These are phyloP conservation scores for Parathielavia appendiculata DNA, from an alignment of 495 filamentous ascomycete genomes.

Conservation along the genomic window DNA sequence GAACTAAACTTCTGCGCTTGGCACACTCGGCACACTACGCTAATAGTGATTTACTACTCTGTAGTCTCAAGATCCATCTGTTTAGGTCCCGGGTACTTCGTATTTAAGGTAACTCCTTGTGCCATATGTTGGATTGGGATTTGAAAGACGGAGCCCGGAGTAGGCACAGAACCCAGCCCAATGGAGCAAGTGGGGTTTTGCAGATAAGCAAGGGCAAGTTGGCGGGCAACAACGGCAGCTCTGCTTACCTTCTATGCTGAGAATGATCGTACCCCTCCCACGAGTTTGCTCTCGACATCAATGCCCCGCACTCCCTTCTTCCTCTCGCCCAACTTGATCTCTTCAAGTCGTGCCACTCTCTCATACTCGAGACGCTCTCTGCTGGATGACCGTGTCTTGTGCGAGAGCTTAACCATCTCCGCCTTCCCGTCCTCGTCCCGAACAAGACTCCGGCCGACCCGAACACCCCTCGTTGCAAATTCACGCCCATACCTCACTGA, in stretches of 20 bases:
- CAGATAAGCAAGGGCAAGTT: background rate
- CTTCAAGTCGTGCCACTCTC: conserved; percentile 6
- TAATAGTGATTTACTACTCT: too few relatives aligned
- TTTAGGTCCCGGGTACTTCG: too few relatives aligned
- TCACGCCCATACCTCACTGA: conserved; percentile 43
- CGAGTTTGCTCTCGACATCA: background rate
- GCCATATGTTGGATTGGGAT: too few relatives aligned
- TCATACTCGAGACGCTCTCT: conserved; percentile 6
- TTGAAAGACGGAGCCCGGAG: too few relatives aligned
- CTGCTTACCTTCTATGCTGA: background rate
- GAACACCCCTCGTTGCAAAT: background rate
- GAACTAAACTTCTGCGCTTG: too few relatives aligned
- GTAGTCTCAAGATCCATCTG: too few relatives aligned
- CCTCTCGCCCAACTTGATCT: conserved; percentile 1
- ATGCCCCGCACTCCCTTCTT: conserved; percentile 22
- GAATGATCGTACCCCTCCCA: conserved; percentile 1
- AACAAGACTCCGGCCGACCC: background rate
- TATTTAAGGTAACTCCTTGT: too few relatives aligned
- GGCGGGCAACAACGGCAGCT: conserved; percentile 1
- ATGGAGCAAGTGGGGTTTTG: background rate
- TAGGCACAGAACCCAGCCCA: too few relatives aligned
- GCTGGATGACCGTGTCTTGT: background rate
- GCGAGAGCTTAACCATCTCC: background rate
- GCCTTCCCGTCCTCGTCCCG: background rate
- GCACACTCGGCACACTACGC: too few relatives aligned